Evolutionary conservation across 805 yeast genomes (phyloP), one percentile per base, ranked within the genome.

Genomic region (Suhomyces vadensis): DNA sequence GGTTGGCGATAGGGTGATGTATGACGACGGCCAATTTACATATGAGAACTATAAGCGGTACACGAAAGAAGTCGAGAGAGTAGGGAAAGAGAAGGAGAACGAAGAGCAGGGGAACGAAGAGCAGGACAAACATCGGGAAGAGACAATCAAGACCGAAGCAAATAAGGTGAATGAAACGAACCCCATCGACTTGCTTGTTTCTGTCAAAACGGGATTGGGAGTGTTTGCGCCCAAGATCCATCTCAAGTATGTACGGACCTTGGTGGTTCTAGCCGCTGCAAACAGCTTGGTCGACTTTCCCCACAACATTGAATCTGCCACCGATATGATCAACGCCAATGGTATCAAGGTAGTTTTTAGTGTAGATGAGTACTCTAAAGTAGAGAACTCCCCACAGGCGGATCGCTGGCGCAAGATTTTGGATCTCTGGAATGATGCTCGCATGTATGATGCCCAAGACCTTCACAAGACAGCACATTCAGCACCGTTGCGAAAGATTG

Each of bases 401-500:
- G 33, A 29, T 14, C 33, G 23, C n/a, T 54, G 51, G 61, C 38
- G 8, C 4, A 16, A 25, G 2, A 37, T 43, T 11, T 31, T 51
- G 16, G 43, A 19, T 3, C 39, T 41, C 17, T 51, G 53, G 29
- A 36, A 33, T 6, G 29, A 41, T 8, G 52, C 49, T 3, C 39
- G 27, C 3, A 31, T 50, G 1, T 27, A 48, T 5, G 57, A 51
- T 24, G 42, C 55, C 17, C 26, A 37, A 3, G 58, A 55, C 19
- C 47, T 55, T 7, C 44, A 51, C n/a, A 48, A 47, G 25, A 43
- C 60, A 5, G 38, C 60, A 13, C 35, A 33, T 23, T 41, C 51
- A 13, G 65, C 67, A 4, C 59, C 69, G 1, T 35, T 65, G 35
- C 72, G 69, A 49, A 56, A 65, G 21, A 75, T 75, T 0, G 65